Base-by-base conservation (phyloP, 169 alveolate species). In the Cryptosporidium sp. region DNA sequence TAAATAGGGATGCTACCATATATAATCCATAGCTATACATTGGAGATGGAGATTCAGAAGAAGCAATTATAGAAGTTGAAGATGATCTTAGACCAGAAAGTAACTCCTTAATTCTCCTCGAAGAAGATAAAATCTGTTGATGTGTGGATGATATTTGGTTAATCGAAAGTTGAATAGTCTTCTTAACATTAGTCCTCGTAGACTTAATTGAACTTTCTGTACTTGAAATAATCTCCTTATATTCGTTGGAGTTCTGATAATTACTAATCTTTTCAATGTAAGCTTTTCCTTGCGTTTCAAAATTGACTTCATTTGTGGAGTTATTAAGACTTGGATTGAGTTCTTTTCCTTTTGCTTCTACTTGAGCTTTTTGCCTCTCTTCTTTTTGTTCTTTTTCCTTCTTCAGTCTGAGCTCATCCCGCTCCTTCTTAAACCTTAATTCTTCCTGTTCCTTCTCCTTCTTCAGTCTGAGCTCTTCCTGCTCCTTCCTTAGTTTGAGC, bases 121-220 rank as follows among this genome's bases (percentile, higher is more conserved):
- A 80, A 37, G 89, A 80, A 26, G 70, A 70, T n/a, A 65, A n/a
- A 12, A 80, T 39, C 65, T 80, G 89, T 48, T 80, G 73, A 29
- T 80, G 58, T 26, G 89, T 80, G 69, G 89, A 80, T 43, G 89
- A 80, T 41, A 80, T 80, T 65, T 80, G 89, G 70, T 80, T 80
- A 59, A 80, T 65, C 69, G 89, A 80, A 23, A 80, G 55, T 31
- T 80, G 89, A n/a, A 80, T 80, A 21, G 89, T 80, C 75, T 80
- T 80, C 70, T 80, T 80, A 23, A 67, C 43, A 21, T 62, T 80
- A 18, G 62, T 80, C 70, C 89, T 80, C 41, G 89, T 80, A 43
- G 73, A 62, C 51, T 80, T 80, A 9, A 80, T 48, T 18, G 65
- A 41, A 7, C 52, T 29, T 18, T 80, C 89, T 26, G 89, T 80